Conservation (phyloP, 768 basidiomycete genomes). For the Termitomyces sp. region DNA sequence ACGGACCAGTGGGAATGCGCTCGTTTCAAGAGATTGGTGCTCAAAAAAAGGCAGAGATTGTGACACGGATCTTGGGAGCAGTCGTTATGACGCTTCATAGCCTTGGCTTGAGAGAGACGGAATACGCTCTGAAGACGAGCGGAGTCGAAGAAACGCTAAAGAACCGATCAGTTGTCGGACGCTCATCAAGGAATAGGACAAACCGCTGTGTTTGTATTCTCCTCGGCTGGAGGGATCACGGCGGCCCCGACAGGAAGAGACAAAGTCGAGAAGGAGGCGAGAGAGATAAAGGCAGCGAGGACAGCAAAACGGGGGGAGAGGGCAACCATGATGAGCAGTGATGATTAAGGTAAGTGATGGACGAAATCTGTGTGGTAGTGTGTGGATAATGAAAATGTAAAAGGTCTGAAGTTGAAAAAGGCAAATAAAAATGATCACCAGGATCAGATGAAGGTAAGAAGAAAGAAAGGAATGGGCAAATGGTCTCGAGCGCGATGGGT, state of each 20-base stretch:
- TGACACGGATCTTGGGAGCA: background rate
- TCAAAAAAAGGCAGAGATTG: too few relatives aligned
- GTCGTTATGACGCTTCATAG: slow-evolving; percentile 1
- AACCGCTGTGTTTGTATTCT: slow-evolving; percentile 6
- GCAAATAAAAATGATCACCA: slow-evolving; percentile 37
- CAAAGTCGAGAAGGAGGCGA: slow-evolving; percentile 35
- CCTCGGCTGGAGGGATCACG: slow-evolving; percentile 23
- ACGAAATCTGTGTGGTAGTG: slow-evolving; percentile 21
- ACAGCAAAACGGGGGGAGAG: slow-evolving; percentile 42
- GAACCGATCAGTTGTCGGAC: background rate
- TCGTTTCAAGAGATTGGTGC: background rate
- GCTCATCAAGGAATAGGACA: background rate
- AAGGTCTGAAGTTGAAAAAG: background rate
- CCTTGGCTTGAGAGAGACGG: slow-evolving; percentile 3
- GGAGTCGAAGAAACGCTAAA: slow-evolving; percentile 2
- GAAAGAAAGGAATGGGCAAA: slow-evolving; percentile 23
- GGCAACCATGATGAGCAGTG: slow-evolving; percentile 38
- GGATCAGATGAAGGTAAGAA: slow-evolving; percentile 43
- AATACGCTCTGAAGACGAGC: background rate
- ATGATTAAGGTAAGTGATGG: slow-evolving; percentile 6
- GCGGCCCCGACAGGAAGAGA: slow-evolving; percentile 33
- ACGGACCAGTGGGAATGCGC: background rate
- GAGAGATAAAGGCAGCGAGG: slow-evolving; percentile 38
- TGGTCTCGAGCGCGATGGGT: slow-evolving; percentile 3
- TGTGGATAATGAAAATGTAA: slow-evolving; percentile 16